Base-by-base conservation (phyloP, 495 filamentous ascomycete species). In the Talaromyces wortmannii region DNA sequence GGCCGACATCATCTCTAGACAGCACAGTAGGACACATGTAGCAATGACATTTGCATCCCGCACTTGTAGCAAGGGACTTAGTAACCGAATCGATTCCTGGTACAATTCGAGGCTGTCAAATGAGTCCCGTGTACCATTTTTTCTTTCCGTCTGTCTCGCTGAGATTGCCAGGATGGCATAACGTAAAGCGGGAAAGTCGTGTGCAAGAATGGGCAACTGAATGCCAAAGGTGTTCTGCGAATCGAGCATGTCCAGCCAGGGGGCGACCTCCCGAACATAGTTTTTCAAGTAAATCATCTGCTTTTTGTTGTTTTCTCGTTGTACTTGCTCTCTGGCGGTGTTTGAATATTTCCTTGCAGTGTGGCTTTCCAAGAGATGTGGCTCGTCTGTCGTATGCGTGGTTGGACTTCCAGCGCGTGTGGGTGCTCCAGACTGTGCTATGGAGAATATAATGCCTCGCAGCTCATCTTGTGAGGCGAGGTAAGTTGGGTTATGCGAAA, bases 241-340 rank as follows among this genome's bases (percentile, higher is more conserved):
- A 52, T 79, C 77, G 52, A 79, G 78, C 73, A 75, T 79, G 55
- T 79, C 77, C 4, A 79, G 74, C 74, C 73, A 77, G 15, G 74
- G 76, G 6, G 74, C 76, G 5, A 77, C 64, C 47, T 75, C 62
- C 3, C 65, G 63, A 32, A 77, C 69, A 50, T 75, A 78, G 52
- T 78, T 76, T 53, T 73, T 73, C 59, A 75, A 57, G 48, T 73
- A 75, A 23, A 23, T 23, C 23, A 23, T 23, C 23, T 23, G 23
- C 23, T 23, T 23, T 23, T 23, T 23, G 23, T 23, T 23, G 23
- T 23, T 23, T 23, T 23, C 23, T 23, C 23, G 23, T 23, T 23
- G 1, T 23, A 23, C 1, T 23, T 23, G 23, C 23, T 23, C 23
- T 23, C 23, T 23, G 23, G 23, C 23, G 23, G 23, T 23, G 23